phyloP scores from a whole-genome alignment of 208 protist species.

The Leishmania braziliensis region DNA sequence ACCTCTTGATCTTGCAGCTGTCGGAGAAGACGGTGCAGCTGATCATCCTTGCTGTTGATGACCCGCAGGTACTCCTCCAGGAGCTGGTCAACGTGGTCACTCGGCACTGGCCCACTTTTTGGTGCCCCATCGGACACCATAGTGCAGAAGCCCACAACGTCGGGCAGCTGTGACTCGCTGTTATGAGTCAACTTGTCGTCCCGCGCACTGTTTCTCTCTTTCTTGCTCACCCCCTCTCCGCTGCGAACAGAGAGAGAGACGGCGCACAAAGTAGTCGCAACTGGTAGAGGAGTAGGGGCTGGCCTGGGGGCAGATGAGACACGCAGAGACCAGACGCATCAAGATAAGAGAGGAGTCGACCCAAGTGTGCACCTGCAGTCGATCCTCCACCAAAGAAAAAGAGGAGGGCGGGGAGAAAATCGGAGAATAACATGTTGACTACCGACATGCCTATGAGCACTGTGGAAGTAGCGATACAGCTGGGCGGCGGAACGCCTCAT shows the following conservation, averaged over 20 bases:
- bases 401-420: neutral
- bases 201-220: too few relatives aligned
- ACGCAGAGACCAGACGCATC: neutral
- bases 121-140: slow-evolving; percentile 21
- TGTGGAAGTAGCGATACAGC: neutral
- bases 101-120: slow-evolving; percentile 3
- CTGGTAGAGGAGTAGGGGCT: neutral
- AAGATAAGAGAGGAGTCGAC: neutral
- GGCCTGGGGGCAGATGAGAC: neutral
- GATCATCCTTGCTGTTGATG: slow-evolving; percentile 87
- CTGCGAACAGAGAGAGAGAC: neutral
- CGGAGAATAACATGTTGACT: neutral
- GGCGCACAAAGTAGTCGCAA: neutral
- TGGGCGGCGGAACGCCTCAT: neutral
- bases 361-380: neutral
- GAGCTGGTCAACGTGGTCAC: slow-evolving; percentile 60
- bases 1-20: slow-evolving; percentile 48
- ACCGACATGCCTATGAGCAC: neutral
- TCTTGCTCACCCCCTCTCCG: neutral
- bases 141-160: neutral
- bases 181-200: neutral
- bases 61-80: slow-evolving; percentile 88
- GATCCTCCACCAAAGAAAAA: neutral
- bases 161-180: neutral
- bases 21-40: slow-evolving; percentile 62